Percentiles rank a stretch among this genome's conserved stretches.
Conservation (phyloP, 257 asterid genomes). For the Apocynum venetum region DNA sequence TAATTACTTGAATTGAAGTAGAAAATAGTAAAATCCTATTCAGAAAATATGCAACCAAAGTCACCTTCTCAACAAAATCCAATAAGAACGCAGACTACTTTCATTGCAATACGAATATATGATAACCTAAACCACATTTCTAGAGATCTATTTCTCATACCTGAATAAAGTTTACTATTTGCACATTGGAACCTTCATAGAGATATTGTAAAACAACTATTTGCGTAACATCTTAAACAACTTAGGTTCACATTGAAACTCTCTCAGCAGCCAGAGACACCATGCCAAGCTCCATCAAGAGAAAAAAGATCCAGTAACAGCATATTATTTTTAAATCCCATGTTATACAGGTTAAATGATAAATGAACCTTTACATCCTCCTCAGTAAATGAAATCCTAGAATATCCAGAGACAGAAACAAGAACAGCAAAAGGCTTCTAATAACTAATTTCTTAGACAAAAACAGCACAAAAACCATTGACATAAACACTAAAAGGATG, state of each 20-base stretch:
- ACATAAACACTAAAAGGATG: not conserved
- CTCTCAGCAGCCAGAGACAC: not conserved
- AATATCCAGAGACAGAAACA: not conserved
- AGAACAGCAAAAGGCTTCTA: not conserved
- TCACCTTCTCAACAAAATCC: not conserved
- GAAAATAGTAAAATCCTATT: not conserved
- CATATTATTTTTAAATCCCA: not conserved
- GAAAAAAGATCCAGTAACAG: not conserved
- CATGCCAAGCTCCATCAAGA: not conserved
- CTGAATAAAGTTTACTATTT: not conserved
- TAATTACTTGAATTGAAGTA: not conserved
- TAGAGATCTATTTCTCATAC: not conserved
- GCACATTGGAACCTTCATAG: not conserved
- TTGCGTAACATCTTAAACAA: not conserved
- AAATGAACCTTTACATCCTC: not conserved
- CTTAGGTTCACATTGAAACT: not conserved
- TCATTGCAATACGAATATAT: not conserved
- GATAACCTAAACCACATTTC: not conserved
- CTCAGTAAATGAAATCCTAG: not conserved
- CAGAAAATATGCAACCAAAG: not conserved
- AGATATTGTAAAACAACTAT: not conserved
- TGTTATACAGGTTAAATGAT: no score
- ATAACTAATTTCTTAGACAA: not conserved
- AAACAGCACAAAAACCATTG: not conserved
- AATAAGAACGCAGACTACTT: not conserved